These are phyloP conservation scores for Helotiales sp. DNA, from an alignment of 2,329 filamentous ascomycete species.

Conservation along the genomic window DNA sequence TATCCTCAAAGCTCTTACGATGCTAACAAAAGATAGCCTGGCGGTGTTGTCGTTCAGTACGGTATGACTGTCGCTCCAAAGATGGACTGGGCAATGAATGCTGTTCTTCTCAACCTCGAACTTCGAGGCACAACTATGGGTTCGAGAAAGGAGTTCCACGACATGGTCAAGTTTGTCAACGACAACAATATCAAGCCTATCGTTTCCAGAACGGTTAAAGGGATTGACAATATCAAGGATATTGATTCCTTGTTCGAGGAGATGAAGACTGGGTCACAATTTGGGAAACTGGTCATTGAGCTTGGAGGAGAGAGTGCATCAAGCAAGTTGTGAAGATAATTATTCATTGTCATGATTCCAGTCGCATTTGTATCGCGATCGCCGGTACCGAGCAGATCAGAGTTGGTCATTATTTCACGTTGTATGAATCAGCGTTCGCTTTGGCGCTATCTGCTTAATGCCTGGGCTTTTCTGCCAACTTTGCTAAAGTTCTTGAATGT, in stretches of 20 bases:
- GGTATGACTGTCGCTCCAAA: conserved; percentile 88
- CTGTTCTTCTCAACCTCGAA: conserved; percentile 85
- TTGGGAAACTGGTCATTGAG: conserved; percentile 88
- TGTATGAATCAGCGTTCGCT: too few relatives aligned
- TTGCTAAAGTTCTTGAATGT: too few relatives aligned
- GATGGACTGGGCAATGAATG: conserved; percentile 84
- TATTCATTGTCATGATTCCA: neutral
- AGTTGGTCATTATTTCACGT: too few relatives aligned
- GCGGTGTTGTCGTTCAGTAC: conserved; percentile 83
- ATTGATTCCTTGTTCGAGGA: conserved; percentile 84
- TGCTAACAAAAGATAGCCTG: conserved; percentile 46
- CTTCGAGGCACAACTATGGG: conserved; percentile 89
- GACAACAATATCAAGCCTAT: conserved; percentile 73
- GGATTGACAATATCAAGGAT: conserved; percentile 73
- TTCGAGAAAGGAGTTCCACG: conserved; percentile 82
- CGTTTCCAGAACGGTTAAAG: conserved; percentile 71
- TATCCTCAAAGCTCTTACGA: neutral
- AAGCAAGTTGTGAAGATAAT: conserved; percentile 27
- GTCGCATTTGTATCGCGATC: neutral
- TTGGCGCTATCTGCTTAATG: too few relatives aligned
- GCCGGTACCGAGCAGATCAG: too few relatives aligned
- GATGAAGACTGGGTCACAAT: conserved; percentile 82
- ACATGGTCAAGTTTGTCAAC: conserved; percentile 83
- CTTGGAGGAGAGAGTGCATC: conserved; percentile 41
- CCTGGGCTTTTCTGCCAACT: too few relatives aligned